A percentile compares a stretch with the other conserved stretches of the same genome.
These are phyloP conservation scores for Tinospora cordifolia DNA, from an alignment of 164 flowering plant species.

Conservation along the genomic window DNA sequence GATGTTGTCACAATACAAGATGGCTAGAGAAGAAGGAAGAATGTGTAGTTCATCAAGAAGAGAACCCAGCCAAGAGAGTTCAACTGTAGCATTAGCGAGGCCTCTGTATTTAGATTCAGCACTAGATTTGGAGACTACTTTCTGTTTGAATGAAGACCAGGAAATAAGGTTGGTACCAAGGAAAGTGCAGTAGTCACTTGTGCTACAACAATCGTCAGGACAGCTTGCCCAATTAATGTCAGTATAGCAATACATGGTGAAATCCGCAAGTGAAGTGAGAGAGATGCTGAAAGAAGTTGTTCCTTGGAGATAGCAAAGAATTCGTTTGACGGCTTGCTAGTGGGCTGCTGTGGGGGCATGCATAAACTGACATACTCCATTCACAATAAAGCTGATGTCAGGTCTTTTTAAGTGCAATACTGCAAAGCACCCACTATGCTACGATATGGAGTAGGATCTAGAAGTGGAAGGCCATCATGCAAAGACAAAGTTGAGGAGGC, in stretches of 20 bases:
- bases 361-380: neutral
- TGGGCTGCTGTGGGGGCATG: neutral
- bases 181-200: neutral
- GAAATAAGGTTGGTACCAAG: neutral
- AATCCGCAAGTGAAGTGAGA: neutral
- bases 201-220: neutral
- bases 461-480: neutral
- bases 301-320: neutral
- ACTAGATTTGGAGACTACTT: neutral
- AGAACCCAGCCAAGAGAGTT: neutral
- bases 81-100: neutral
- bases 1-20: too few relatives aligned
- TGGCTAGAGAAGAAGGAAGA: too few relatives aligned
- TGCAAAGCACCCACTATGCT: neutral
- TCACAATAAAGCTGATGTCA: neutral
- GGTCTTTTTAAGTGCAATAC: neutral
- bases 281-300: neutral
- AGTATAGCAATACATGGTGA: neutral
- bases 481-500: neutral
- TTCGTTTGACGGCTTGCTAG: neutral
- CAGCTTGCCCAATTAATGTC: neutral
- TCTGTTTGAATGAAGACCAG: neutral
- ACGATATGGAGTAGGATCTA: neutral
- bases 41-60: too few relatives aligned
- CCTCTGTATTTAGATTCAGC: neutral